Percentiles rank a stretch among this genome's conserved stretches.
Conservation (phyloP, 1,284 basidiomycete species). For the Fomes fomentarius region DNA sequence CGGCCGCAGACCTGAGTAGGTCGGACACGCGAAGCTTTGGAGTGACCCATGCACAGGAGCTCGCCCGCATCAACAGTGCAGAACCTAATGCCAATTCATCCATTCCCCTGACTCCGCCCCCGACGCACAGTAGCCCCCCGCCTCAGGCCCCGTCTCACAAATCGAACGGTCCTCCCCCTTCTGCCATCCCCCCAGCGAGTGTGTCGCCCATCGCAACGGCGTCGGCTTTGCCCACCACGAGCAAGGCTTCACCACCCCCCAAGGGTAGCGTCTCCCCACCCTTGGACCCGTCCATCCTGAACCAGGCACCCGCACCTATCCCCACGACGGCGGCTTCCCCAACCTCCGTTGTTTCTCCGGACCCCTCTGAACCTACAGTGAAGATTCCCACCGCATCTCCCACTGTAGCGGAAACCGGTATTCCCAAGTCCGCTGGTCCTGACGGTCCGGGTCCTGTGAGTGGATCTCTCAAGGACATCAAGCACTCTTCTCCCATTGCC, state of each 20-base stretch:
- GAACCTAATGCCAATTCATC: constrained; percentile 36
- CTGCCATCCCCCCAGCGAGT: constrained; percentile 3
- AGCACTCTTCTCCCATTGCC: constrained; percentile 39
- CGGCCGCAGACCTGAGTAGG: constrained; percentile 57
- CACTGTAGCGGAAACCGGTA: constrained; percentile 67
- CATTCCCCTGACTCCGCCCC: constrained; percentile 47
- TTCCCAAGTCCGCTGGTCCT: constrained; percentile 55
- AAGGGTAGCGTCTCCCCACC: constrained; percentile 39
- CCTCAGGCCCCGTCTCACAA: constrained; percentile 22
- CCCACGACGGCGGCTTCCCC: constrained; percentile 37
- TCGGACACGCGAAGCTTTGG: constrained; percentile 81
- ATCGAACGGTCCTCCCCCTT: constrained; percentile 7
- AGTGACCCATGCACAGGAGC: constrained; percentile 75
- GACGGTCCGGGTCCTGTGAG: constrained; percentile 65
- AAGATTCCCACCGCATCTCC: constrained; percentile 46
- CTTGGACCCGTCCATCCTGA: constrained; percentile 55
- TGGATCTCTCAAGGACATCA: constrained; percentile 61
- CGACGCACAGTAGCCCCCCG: constrained; percentile 19
- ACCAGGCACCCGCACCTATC: constrained; percentile 58
- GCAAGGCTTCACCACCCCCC: constrained; percentile 25
- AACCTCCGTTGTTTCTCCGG: constrained; percentile 31
- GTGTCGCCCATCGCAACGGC: constrained; percentile 18
- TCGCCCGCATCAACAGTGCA: constrained; percentile 54
- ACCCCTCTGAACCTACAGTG: constrained; percentile 33
- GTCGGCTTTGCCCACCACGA: background rate